Base-by-base conservation (phyloP, 352 stramenopile species). In the Phytophthora ohioensis region DNA sequence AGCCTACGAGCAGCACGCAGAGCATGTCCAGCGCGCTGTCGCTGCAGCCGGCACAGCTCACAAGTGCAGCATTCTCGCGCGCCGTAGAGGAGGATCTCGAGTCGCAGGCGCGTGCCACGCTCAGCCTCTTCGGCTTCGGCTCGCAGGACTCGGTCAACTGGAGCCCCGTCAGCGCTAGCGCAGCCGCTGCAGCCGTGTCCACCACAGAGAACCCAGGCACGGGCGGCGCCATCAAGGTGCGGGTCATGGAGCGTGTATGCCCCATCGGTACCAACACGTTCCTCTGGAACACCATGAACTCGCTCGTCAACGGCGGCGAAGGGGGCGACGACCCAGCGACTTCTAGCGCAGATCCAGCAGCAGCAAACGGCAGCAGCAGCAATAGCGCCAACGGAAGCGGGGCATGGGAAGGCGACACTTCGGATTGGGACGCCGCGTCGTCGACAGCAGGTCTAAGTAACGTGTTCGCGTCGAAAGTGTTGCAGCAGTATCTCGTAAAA, bases 401-500 rank as follows among this genome's bases (percentile, higher is more conserved):
- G 32, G 38, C 52, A 13, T 70, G 62, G 56, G 75, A 85, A 34
- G 60, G 61, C 34, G 76, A 85, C 2, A 56, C 64, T 8, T 73
- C 71, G 38, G 76, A 88, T 41, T 73, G 63, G 71, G 75, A 82
- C 17, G 51, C 58, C 31, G 66, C 64, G 38, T 73, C 80, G 12
- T 74, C 75, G 13, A 58, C 61, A 54, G 76, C 67, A 12, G 78
- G 69, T 48, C 46, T 77, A 31, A 27, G 64, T 48, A 80, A 87
- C 47, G 58, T 82, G 47, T 88, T 81, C 53, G 66, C 72, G 15
- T 90, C 80, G 8, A 87, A 89, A 66, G 72, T 88, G 43, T 62
- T 92, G 57, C 85, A 92, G 72, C 82, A 92, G 46, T 94, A 92
- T 58, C 73, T 92, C 30, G 84, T 92, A 32, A 92, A 92, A 55